phyloP scores from a whole-genome alignment of 768 basidiomycete genomes.

The Boletus sensibilis region DNA sequence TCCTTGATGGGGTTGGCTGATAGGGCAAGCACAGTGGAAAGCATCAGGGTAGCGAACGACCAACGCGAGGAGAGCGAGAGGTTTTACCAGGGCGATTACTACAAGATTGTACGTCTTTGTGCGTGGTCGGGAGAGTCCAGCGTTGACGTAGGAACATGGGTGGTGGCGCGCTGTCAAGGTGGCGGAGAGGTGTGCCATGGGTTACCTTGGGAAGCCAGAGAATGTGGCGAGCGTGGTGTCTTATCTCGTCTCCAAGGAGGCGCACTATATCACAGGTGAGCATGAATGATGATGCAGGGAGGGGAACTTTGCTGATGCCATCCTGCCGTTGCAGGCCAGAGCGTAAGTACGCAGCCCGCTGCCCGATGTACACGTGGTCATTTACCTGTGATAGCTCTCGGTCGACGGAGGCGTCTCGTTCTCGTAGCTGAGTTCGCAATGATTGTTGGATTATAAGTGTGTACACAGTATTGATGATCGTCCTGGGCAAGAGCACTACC shows the following conservation, averaged over 20 bases:
- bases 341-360: background rate
- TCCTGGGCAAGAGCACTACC: background rate
- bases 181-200: background rate
- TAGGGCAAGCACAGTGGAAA: background rate
- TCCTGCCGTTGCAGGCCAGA: background rate
- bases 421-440: slow-evolving; percentile 8
- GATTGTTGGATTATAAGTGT: background rate
- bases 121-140: background rate
- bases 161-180: background rate
- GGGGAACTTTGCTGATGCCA: background rate
- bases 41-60: background rate
- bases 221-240: slow-evolving; percentile 30
- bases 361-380: slow-evolving; percentile 1
- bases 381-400: background rate
- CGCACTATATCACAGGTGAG: slow-evolving; percentile 30
- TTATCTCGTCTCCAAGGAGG: slow-evolving; percentile 32
- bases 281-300: background rate
- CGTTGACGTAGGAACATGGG: background rate
- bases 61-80: background rate
- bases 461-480: background rate
- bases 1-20: background rate
- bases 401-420: slow-evolving; percentile 14
- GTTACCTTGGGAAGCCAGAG: slow-evolving; percentile 14
- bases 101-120: background rate
- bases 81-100: background rate